These are phyloP conservation scores for Echinosophora koreensis DNA, from an alignment of 306 rosid genomes.

Conservation along the genomic window DNA sequence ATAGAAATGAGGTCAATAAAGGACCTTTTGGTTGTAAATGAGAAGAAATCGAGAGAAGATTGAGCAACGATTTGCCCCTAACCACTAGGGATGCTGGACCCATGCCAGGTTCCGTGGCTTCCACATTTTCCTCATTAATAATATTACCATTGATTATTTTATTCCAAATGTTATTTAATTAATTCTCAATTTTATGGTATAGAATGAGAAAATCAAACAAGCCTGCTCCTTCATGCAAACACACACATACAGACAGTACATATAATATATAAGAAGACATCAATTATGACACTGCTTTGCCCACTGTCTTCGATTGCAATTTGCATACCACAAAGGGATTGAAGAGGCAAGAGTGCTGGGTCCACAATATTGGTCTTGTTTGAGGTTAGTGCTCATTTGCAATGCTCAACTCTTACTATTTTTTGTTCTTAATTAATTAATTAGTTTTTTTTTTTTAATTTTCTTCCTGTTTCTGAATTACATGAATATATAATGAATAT, in stretches of 20 bases:
- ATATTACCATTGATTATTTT: conserved; percentile 2
- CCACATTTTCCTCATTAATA: conserved; percentile 19
- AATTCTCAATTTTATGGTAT: neutral
- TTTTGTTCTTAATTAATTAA: conserved; percentile 12
- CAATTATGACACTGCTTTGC: conserved; percentile 42
- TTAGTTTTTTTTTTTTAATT: neutral
- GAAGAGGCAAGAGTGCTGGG: conserved; percentile 22
- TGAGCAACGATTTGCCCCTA: conserved; percentile 61
- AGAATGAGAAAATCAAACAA: neutral
- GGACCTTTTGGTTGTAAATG: conserved; percentile 60
- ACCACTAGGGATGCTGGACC: conserved; percentile 43
- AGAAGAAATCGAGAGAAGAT: conserved; percentile 76
- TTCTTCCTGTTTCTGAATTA: neutral
- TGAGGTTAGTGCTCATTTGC: conserved; percentile 47
- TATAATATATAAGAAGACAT: conserved; percentile 32
- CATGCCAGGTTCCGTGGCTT: conserved; percentile 11
- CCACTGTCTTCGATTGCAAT: conserved; percentile 29
- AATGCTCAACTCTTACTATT: neutral
- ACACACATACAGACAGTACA: conserved; percentile 12
- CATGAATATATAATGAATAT: neutral
- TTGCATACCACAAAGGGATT: conserved; percentile 30
- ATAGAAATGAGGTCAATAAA: conserved; percentile 10
- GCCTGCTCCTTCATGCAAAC: neutral
- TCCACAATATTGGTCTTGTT: neutral
- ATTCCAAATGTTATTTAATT: neutral